These are phyloP conservation scores for Arabis hirsuta DNA, from an alignment of 345 rosid species.

Conservation along the genomic window DNA sequence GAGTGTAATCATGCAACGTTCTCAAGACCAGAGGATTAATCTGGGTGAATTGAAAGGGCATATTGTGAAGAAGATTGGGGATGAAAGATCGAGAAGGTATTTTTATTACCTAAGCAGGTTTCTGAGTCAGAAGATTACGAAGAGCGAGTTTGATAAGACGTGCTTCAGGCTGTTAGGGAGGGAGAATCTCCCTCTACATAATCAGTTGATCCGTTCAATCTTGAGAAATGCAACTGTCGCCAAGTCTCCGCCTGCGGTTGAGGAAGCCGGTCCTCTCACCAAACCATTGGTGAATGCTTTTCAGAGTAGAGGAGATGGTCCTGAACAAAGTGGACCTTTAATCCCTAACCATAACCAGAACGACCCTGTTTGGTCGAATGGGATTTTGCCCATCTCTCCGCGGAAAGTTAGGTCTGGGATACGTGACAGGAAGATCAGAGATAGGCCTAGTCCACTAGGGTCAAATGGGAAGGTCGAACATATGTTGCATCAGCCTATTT, in stretches of 20 bases:
- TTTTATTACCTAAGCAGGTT: slow-evolving; percentile 76
- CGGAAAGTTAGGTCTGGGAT: slow-evolving; percentile 69
- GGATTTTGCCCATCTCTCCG: slow-evolving; percentile 62
- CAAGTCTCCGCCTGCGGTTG: slow-evolving; percentile 61
- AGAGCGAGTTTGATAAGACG: slow-evolving; percentile 86
- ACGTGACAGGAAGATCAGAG: slow-evolving; percentile 75
- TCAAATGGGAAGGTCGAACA: slow-evolving; percentile 83
- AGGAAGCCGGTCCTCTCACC: slow-evolving; percentile 52
- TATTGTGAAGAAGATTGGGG: slow-evolving; percentile 84
- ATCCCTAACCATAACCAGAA: slow-evolving; percentile 64
- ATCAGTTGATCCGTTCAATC: slow-evolving; percentile 74
- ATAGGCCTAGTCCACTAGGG: slow-evolving; percentile 79
- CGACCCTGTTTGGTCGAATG: slow-evolving; percentile 72
- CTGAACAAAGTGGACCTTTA: slow-evolving; percentile 54
- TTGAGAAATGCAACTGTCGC: slow-evolving; percentile 81
- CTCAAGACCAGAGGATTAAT: slow-evolving; percentile 80
- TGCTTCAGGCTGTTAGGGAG: slow-evolving; percentile 79
- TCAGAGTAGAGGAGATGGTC: slow-evolving; percentile 52
- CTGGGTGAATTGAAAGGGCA: slow-evolving; percentile 77
- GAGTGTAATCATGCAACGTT: slow-evolving; percentile 69
- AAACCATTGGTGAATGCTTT: slow-evolving; percentile 51
- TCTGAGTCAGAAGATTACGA: slow-evolving; percentile 78
- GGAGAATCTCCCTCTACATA: slow-evolving; percentile 94
- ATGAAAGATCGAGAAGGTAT: slow-evolving; percentile 78
- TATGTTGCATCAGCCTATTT: slow-evolving; percentile 54